Evolutionary conservation across 768 basidiomycete species (phyloP), one percentile per base, ranked within the genome.

Genomic region (Tricholoma matsutake): DNA sequence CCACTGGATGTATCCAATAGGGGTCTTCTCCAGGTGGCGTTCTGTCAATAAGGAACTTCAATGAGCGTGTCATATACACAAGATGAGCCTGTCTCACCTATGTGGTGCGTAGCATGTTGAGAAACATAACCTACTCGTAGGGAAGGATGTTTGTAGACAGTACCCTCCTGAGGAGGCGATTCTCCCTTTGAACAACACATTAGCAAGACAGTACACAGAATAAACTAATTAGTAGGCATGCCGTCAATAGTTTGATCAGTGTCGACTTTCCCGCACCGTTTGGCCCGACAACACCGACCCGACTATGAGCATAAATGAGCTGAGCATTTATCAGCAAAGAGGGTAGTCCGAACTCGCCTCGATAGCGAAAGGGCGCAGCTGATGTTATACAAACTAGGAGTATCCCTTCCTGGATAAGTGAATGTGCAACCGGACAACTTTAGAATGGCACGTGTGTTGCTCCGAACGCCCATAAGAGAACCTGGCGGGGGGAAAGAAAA

Each of bases 241-340:
- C 90, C 37, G 95, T 96, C 64, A 98, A 76, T 52, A 98, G 82
- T 76, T 98, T 98, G 79, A 98, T 91, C 64, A 98, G 79, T 20
- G 96, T 98, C 56, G 93, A 96, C 77, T 97, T 98, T 61, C 96
- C 96, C 59, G 96, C 95, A 70, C 95, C 94, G 76, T 96, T 96
- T 28, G 94, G 93, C 7, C 95, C 94, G 62, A 94, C 77, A 62
- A 96, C 88, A 62, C 94, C 94, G 57, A 96, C 93, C 64, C 94
- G 93, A 73, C 93, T 94, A 63, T 39, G 64, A 56, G 63, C 49
- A 65, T 67, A 58, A 65, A 68, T 64, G 53, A 64, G 14, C 31
- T 18, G 22, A 29, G 56, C 37, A 41, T 61, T 51, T 43, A 56
- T 59, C 54, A 55, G 62, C 58, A 60, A 47, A 63, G 62, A 59